Evolutionary conservation across 1,139 yeast species (phyloP).

Genomic region (Scheffersomyces quercinus): DNA sequence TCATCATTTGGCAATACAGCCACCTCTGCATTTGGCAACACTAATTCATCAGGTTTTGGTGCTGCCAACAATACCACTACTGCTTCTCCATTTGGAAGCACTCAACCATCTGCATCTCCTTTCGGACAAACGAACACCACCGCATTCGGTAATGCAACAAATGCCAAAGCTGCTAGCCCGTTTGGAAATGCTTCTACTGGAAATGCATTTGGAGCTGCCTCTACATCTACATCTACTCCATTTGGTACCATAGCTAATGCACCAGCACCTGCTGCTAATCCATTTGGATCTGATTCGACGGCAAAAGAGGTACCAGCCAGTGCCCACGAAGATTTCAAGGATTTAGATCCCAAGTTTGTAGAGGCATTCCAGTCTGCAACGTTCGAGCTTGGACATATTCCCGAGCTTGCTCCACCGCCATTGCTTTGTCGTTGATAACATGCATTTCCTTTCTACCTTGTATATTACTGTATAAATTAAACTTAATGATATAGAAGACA

Average conservation of each 20-base stretch:
- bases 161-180: conserved; percentile 2
- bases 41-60: conserved; percentile 9
- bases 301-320: neutral
- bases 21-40: neutral
- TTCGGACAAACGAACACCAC: conserved; percentile 3
- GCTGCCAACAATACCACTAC: neutral
- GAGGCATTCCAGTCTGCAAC: conserved; percentile 50
- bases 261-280: neutral
- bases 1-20: conserved; percentile 3
- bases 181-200: conserved; percentile 5
- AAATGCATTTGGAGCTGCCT: conserved; percentile 2
- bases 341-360: conserved; percentile 42
- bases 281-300: neutral
- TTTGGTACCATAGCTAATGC: neutral
- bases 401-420: conserved; percentile 79
- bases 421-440: conserved; percentile 11
- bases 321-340: conserved; percentile 27
- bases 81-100: conserved; percentile 2
- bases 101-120: conserved; percentile 3
- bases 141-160: neutral
- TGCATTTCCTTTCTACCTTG: no score
- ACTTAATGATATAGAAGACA: no score
- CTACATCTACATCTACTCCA: neutral
- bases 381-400: conserved; percentile 69
- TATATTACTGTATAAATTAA: no score